phyloP scores from a whole-genome alignment of 1,139 yeast species.

The Suhomyces taliae region DNA sequence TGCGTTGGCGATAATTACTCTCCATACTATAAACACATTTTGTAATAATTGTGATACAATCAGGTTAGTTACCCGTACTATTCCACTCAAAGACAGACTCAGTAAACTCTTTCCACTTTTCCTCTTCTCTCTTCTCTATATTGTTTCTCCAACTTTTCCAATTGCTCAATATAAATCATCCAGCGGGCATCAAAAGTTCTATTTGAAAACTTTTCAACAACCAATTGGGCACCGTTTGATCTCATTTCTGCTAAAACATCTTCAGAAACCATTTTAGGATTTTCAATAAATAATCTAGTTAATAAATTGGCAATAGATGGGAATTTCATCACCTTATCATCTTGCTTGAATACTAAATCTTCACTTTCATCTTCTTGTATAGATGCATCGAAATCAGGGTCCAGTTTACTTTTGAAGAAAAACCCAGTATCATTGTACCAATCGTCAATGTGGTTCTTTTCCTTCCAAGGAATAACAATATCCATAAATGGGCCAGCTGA shows the following conservation, averaged over 20 bases:
- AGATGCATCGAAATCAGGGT: constrained; percentile 61
- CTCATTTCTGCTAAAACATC: constrained; percentile 46
- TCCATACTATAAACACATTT: neutral
- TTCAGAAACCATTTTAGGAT: constrained; percentile 37
- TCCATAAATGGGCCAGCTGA: constrained; percentile 93
- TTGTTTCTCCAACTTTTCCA: constrained; percentile 38
- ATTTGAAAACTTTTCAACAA: constrained; percentile 66
- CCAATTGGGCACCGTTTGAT: constrained; percentile 50
- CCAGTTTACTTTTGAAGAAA: constrained; percentile 59
- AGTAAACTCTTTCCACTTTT: constrained; percentile 44
- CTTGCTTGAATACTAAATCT: neutral
- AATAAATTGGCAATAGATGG: constrained; percentile 43
- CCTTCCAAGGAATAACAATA: constrained; percentile 50
- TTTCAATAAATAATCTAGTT: constrained; percentile 40
- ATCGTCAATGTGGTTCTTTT: constrained; percentile 11
- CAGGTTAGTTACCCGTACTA: neutral
- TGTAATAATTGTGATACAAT: neutral
- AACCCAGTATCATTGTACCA: constrained; percentile 62
- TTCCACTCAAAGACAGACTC: neutral
- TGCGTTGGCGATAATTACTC: no score
- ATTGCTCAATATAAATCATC: constrained; percentile 46
- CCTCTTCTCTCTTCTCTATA: constrained; percentile 38
- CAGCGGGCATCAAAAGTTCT: constrained; percentile 60
- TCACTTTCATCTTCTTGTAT: constrained; percentile 3
- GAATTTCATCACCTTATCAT: constrained; percentile 20